These are phyloP conservation scores for Saccharomycopsis fermentans DNA, from an alignment of 805 yeast species.

Conservation along the genomic window DNA sequence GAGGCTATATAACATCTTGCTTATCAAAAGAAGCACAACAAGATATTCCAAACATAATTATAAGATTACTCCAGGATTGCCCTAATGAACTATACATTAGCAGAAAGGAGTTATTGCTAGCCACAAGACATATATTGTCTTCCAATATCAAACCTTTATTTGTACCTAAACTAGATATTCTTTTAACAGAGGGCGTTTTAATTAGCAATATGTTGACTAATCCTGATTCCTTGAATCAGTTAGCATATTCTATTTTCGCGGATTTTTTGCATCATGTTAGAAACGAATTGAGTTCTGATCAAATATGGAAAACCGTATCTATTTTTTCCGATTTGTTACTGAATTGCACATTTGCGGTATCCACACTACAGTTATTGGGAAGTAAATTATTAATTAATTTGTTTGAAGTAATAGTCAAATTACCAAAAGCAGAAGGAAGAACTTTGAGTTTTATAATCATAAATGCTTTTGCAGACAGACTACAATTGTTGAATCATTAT, in stretches of 20 bases:
- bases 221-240: conserved; percentile 78
- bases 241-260: conserved; percentile 92
- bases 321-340: conserved; percentile 73
- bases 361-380: conserved; percentile 93
- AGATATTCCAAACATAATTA: conserved; percentile 80
- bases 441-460: conserved; percentile 79
- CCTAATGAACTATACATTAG: conserved; percentile 90
- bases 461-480: conserved; percentile 78
- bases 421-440: conserved; percentile 71
- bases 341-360: conserved; percentile 62
- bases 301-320: conserved; percentile 77
- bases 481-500: conserved; percentile 50
- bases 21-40: conserved; percentile 16
- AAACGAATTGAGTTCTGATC: conserved; percentile 67
- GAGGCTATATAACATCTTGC: conserved; percentile 57
- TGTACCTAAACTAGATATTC: conserved; percentile 71
- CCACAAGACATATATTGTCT: conserved; percentile 84
- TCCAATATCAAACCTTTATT: conserved; percentile 78
- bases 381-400: conserved; percentile 81
- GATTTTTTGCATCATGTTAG: conserved; percentile 91
- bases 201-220: conserved; percentile 92
- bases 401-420: conserved; percentile 76
- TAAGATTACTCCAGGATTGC: conserved; percentile 84
- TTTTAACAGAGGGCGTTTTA: conserved; percentile 78
- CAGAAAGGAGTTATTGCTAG: conserved; percentile 84